These are phyloP conservation scores for Scenedesmus sp. DNA, from an alignment of 163 green algal species.

Conservation along the genomic window DNA sequence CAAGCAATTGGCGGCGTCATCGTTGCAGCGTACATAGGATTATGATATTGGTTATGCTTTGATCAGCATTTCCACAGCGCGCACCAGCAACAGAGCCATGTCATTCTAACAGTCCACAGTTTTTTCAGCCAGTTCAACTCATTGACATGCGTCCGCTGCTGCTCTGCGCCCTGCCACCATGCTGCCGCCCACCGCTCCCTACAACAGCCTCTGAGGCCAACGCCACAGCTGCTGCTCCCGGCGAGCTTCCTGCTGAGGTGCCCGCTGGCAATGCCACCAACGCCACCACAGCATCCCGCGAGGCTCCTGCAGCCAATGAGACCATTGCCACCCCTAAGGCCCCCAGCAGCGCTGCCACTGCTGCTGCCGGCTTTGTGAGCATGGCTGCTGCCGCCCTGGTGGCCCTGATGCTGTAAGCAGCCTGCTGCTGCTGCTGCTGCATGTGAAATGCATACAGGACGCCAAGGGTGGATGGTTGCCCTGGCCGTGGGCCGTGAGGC, in stretches of 20 bases:
- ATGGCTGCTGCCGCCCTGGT: conserved; percentile 32
- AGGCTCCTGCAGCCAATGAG: background rate
- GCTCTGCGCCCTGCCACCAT: background rate
- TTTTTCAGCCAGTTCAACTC: background rate
- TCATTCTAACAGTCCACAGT: no score
- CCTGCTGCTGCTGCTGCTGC: background rate
- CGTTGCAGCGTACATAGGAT: no score
- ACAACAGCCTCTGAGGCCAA: background rate
- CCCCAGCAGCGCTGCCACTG: background rate
- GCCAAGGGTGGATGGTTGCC: no score
- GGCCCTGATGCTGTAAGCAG: conserved; percentile 33
- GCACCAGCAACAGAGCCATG: no score
- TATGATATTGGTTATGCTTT: no score
- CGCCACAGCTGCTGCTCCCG: background rate
- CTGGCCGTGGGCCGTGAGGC: background rate
- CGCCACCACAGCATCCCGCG: background rate
- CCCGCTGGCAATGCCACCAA: conserved; percentile 6
- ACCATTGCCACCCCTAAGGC: background rate
- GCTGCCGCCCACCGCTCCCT: background rate
- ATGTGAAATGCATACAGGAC: background rate
- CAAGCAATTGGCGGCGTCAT: no score
- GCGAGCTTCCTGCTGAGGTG: background rate
- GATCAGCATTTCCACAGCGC: no score
- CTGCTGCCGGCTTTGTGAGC: conserved; percentile 2
- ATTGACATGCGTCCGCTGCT: background rate